phyloP scores from a whole-genome alignment of 2,329 filamentous ascomycete species.

The Diaporthe sp. region DNA sequence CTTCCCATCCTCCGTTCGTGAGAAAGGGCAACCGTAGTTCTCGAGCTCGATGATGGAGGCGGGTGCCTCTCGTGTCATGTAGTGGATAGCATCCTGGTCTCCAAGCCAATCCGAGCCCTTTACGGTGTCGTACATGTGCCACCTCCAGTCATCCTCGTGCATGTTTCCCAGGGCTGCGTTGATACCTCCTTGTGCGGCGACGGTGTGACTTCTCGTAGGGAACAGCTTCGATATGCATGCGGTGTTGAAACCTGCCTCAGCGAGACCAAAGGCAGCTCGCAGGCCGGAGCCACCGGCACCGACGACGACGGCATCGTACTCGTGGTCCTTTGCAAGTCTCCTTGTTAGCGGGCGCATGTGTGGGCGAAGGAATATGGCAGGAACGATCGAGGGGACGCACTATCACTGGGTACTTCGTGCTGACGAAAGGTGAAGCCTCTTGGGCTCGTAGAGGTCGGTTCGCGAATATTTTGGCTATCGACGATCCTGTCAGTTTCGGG shows the following conservation, averaged over 20 bases:
- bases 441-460: slow-evolving; percentile 91
- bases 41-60: slow-evolving; percentile 94
- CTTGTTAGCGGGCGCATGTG: slow-evolving; percentile 41
- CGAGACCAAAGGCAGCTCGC: slow-evolving; percentile 86
- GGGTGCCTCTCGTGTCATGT: slow-evolving; percentile 97
- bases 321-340: slow-evolving; percentile 78
- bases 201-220: slow-evolving; percentile 87
- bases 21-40: slow-evolving; percentile 98
- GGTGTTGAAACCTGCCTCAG: slow-evolving; percentile 91
- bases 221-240: slow-evolving; percentile 91
- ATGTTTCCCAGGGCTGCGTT: slow-evolving; percentile 94
- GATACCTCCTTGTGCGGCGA: slow-evolving; percentile 87
- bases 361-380: background rate
- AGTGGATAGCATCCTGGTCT: slow-evolving; percentile 97
- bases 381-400: slow-evolving; percentile 67
- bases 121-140: slow-evolving; percentile 99
- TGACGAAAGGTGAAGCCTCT: slow-evolving; percentile 89
- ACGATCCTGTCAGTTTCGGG: slow-evolving; percentile 34
- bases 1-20: slow-evolving; percentile 94
- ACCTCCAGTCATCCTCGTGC: slow-evolving; percentile 98
- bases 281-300: slow-evolving; percentile 87
- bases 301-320: slow-evolving; percentile 97
- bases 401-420: slow-evolving; percentile 94
- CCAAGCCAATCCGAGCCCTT: slow-evolving; percentile 98
- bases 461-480: slow-evolving; percentile 84